Base-by-base conservation (phyloP, 805 yeast species). In the Wickerhamomyces ciferrii region DNA sequence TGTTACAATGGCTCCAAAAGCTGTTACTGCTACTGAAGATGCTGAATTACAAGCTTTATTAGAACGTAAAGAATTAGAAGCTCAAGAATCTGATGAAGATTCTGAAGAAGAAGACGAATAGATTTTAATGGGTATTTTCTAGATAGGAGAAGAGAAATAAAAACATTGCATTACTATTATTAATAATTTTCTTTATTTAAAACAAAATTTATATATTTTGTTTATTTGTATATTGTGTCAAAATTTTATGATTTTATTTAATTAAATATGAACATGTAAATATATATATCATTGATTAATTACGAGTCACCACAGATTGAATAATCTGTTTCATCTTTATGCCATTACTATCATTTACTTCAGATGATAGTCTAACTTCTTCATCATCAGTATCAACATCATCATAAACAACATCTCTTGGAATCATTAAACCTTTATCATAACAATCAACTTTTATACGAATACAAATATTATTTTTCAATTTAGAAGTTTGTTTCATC, bases 1-100 rank as follows among this genome's bases (percentile, higher is more conserved):
- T 56, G 85, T 92, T 53, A 90, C 95, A 45, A 92, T 92, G 97
- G 92, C 96, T 59, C 98, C 99, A 63, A 92, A 91, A 81, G 97
- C 98, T 39, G 98, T 94, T 55, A 90, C 97, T 47, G 98, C 96
- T 50, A 87, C 94, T 50, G 99, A 94, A 67, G 99, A 94, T 68
- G 98, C 97, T 50, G 97, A 91, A 71, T 80, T 94, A 63, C 96
- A 90, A 70, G 96, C 96, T 50, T 79, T 94, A 55, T 83, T 94
- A 80, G 97, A 92, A 71, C 80, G 87, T 65, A 87, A 89, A 65
- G 97, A 89, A 73, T 76, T 84, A 63, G 91, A 87, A 63, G 81
- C 83, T 59, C 90, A 87, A 48, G 84, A 89, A 42, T 91, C 86
- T 48, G 96, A 87, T 47, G 96, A 87, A 49, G 83, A 78, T 31